Percentiles rank a stretch among this genome's conserved stretches.
Conservation (phyloP, 768 basidiomycete genomes). For the Amylocystis lapponica region DNA sequence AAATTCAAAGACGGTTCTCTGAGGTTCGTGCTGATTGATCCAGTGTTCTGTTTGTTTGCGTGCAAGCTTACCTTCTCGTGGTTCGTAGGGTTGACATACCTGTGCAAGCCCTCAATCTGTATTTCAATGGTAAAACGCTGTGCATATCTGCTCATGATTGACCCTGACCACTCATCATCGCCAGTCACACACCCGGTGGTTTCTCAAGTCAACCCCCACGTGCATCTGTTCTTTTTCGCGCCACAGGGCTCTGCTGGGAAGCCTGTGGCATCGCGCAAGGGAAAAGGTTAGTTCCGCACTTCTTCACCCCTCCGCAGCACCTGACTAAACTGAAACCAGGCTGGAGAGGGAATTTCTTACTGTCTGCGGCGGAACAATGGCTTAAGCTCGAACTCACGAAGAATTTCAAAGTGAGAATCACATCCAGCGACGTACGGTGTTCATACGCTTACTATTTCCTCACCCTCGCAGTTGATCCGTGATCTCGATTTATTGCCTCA, state of each 20-base stretch:
- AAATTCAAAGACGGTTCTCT: constrained; percentile 91
- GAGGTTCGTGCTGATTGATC: constrained; percentile 51
- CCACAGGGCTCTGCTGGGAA: constrained; percentile 84
- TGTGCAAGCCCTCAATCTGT: constrained; percentile 79
- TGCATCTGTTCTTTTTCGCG: constrained; percentile 94
- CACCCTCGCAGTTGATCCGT: constrained; percentile 64
- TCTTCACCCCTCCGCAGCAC: too few relatives aligned
- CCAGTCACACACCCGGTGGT: constrained; percentile 89
- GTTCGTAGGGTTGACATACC: constrained; percentile 84
- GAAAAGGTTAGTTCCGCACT: constrained; percentile 72
- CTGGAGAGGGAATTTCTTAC: constrained; percentile 92
- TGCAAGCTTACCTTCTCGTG: neutral
- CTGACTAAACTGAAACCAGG: constrained; percentile 46
- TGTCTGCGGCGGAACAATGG: constrained; percentile 92
- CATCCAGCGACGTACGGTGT: neutral
- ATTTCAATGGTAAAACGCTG: constrained; percentile 64
- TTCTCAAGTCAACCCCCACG: constrained; percentile 88
- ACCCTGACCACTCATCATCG: constrained; percentile 3
- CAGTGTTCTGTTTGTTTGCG: neutral
- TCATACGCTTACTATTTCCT: constrained; percentile 1
- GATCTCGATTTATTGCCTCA: constrained; percentile 96
- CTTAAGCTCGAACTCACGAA: constrained; percentile 93
- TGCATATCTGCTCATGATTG: neutral
- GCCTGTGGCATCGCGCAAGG: constrained; percentile 91
- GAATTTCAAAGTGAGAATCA: constrained; percentile 71